Conservation (phyloP, 192 early-diverging fungal genomes). For the Geranomyces variabilis region DNA sequence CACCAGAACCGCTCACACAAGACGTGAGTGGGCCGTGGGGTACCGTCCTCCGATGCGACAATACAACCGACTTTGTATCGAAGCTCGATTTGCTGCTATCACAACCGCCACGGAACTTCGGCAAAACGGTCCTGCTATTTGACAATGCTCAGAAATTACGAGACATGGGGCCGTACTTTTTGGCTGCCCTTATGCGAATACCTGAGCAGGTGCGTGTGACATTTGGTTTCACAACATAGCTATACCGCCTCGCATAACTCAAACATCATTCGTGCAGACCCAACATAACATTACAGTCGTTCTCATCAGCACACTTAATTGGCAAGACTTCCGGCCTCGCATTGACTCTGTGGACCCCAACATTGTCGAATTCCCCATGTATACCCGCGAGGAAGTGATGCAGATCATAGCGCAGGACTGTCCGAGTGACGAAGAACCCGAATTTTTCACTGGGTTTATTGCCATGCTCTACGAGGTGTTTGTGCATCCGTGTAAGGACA, state of each 20-base stretch:
- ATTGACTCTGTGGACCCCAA: conserved; percentile 55
- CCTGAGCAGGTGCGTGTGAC: conserved; percentile 57
- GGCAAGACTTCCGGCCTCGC: conserved; percentile 77
- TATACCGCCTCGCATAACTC: too few species aligned
- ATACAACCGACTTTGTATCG: conserved; percentile 71
- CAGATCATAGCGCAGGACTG: conserved; percentile 75
- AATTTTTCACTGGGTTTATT: conserved; percentile 75
- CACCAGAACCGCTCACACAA: conserved; percentile 36
- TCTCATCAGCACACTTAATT: conserved; percentile 72
- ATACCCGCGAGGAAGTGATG: conserved; percentile 71
- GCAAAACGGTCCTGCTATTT: conserved; percentile 46
- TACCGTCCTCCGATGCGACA: conserved; percentile 65
- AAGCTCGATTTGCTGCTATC: conserved; percentile 20
- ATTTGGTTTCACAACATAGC: conserved; percentile 31
- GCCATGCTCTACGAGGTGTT: conserved; percentile 84
- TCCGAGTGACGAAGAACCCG: conserved; percentile 57
- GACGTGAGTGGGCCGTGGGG: conserved; percentile 46
- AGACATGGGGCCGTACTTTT: conserved; percentile 65
- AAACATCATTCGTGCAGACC: neutral
- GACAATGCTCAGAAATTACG: conserved; percentile 83
- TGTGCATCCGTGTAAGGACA: conserved; percentile 74
- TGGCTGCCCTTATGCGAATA: conserved; percentile 72
- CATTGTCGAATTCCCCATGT: conserved; percentile 78
- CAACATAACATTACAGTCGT: conserved; percentile 46
- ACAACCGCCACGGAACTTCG: neutral